Percentiles rank a stretch among this genome's conserved stretches.
These are phyloP conservation scores for Vicia sativa DNA, from an alignment of 306 rosid genomes.

Conservation along the genomic window DNA sequence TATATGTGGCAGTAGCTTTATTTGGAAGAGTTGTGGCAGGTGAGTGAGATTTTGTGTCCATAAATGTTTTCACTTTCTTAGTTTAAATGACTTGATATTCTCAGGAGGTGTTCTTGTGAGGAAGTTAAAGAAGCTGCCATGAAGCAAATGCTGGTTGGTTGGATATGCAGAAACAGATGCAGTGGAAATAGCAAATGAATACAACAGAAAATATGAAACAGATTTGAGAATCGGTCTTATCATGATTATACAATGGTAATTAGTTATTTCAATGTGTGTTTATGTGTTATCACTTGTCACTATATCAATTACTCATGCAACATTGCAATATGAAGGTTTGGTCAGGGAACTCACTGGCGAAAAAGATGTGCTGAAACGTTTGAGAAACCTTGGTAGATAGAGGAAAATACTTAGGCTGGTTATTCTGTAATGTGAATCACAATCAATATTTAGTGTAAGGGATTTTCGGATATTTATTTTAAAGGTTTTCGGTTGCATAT, in stretches of 20 bases:
- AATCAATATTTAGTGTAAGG: too few relatives aligned
- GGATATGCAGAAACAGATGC: conserved; percentile 65
- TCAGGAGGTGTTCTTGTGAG: conserved; percentile 71
- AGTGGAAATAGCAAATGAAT: conserved; percentile 55
- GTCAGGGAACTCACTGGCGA: conserved; percentile 70
- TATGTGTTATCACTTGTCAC: neutral
- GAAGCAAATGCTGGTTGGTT: conserved; percentile 77
- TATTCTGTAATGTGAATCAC: too few relatives aligned
- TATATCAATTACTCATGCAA: neutral
- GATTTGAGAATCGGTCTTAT: conserved; percentile 60
- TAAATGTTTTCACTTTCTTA: neutral
- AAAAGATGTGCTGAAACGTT: conserved; percentile 62
- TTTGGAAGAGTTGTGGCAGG: conserved; percentile 77
- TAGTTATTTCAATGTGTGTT: neutral
- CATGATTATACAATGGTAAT: conserved; percentile 83
- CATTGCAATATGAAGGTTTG: conserved; percentile 56
- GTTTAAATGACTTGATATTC: conserved; percentile 14
- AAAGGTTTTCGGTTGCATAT: too few relatives aligned
- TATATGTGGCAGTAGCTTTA: conserved; percentile 70
- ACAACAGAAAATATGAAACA: conserved; percentile 70
- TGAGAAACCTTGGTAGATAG: conserved; percentile 48
- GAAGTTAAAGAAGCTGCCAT: conserved; percentile 64
- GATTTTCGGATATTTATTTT: too few relatives aligned
- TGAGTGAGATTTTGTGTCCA: conserved; percentile 42
- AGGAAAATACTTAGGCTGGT: neutral